phyloP scores from a whole-genome alignment of 2,329 filamentous ascomycete species.

The Fusarium globosum region DNA sequence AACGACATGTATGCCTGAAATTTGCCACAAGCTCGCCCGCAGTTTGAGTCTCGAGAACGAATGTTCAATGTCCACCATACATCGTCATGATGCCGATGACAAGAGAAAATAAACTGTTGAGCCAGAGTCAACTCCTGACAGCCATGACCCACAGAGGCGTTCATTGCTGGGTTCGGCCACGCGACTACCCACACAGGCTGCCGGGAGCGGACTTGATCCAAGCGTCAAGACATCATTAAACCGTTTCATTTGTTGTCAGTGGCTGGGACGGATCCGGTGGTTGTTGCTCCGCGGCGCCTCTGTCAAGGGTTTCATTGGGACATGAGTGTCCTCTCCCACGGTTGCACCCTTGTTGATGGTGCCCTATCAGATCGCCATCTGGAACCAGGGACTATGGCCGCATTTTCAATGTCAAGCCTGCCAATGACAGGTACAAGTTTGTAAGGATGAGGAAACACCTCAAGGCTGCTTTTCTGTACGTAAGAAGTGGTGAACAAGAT shows the following conservation, averaged over 20 bases:
- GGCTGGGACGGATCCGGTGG: slow-evolving; percentile 39
- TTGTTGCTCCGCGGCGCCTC: slow-evolving; percentile 24
- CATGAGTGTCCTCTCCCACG: slow-evolving; percentile 14
- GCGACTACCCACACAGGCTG: slow-evolving; percentile 43
- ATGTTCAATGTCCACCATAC: not conserved
- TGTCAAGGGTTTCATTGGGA: slow-evolving; percentile 23
- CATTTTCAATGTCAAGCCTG: slow-evolving; percentile 27
- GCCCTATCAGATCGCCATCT: slow-evolving; percentile 43
- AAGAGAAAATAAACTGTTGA: slow-evolving; percentile 27
- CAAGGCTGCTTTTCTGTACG: not conserved
- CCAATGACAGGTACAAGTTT: slow-evolving; percentile 20
- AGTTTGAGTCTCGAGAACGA: not conserved
- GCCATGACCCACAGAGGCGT: slow-evolving; percentile 29
- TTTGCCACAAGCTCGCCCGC: slow-evolving; percentile 21
- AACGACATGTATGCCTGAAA: not conserved
- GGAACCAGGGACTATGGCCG: slow-evolving; percentile 20
- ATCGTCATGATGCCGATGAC: slow-evolving; percentile 15
- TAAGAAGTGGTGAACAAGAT: not conserved
- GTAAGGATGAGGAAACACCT: slow-evolving; percentile 10
- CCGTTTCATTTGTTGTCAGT: slow-evolving; percentile 39
- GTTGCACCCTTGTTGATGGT: slow-evolving; percentile 25
- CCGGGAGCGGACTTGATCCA: slow-evolving; percentile 40
- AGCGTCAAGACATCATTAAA: slow-evolving; percentile 36
- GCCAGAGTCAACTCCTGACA: slow-evolving; percentile 37
- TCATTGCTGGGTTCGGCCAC: slow-evolving; percentile 41